Evolutionary conservation across 176 grass and related monocot species (phyloP).

Genomic region (Cenchrus fungigraminus): DNA sequence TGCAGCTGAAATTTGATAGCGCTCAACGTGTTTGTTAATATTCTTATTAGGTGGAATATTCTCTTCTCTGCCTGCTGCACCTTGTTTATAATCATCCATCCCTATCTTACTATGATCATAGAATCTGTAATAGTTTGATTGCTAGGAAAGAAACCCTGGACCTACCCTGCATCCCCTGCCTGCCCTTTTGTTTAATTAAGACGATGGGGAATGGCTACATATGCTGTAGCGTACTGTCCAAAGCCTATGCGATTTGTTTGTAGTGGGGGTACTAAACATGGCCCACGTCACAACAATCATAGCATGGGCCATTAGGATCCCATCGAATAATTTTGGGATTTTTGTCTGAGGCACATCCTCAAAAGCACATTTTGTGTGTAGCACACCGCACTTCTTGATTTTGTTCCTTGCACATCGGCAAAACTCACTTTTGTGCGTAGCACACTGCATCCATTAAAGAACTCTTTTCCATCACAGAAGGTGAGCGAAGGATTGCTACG

Average conservation of each 20-base stretch:
- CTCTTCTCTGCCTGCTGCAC: too few relatives aligned
- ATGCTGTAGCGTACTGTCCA: slow-evolving; percentile 22
- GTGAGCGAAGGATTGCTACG: too few relatives aligned
- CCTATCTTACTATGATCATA: neutral
- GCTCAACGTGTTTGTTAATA: too few relatives aligned
- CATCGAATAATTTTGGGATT: slow-evolving; percentile 39
- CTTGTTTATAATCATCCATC: neutral
- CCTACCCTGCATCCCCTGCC: neutral
- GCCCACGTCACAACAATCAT: slow-evolving; percentile 33
- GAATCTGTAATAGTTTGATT: slow-evolving; percentile 8
- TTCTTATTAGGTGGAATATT: neutral
- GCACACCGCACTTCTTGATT: too few relatives aligned
- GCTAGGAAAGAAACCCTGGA: slow-evolving; percentile 29
- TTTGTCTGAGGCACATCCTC: too few relatives aligned
- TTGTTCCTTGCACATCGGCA: too few relatives aligned
- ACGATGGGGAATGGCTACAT: slow-evolving; percentile 39
- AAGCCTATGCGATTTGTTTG: slow-evolving; percentile 40
- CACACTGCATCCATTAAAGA: too few relatives aligned
- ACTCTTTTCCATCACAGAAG: too few relatives aligned
- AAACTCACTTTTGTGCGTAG: too few relatives aligned
- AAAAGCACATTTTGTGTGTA: too few relatives aligned
- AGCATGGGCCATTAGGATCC: slow-evolving; percentile 27
- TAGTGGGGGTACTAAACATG: slow-evolving; percentile 11
- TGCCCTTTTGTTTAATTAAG: slow-evolving; percentile 25
- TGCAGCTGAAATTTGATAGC: too few relatives aligned